Percentiles rank a stretch among this genome's conserved stretches.
Evolutionary conservation across 208 protist species (phyloP).

Genomic region (Acanthamoeba royreba): DNA sequence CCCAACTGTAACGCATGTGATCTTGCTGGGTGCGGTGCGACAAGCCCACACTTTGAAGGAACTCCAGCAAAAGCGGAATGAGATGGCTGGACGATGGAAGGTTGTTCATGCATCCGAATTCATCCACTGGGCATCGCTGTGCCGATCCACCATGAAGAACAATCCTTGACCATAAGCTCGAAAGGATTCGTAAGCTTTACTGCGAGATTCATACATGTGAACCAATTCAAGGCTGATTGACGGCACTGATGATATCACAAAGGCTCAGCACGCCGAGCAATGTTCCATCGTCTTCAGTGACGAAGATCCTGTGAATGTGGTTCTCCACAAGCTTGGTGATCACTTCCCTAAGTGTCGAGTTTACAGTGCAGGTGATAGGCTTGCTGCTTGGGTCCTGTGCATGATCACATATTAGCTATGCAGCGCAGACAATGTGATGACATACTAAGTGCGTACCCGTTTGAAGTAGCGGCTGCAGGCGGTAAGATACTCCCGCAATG

Average conservation of each 20-base stretch:
- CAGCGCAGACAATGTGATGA: background rate
- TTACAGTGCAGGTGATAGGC: background rate
- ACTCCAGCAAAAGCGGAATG: no score
- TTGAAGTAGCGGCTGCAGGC: constrained; percentile 16
- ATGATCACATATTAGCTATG: background rate
- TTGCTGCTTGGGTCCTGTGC: background rate
- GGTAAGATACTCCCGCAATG: background rate
- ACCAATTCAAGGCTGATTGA: no score
- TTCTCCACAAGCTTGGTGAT: background rate
- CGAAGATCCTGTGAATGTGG: background rate
- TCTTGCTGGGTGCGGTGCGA: no score
- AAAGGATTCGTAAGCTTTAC: no score
- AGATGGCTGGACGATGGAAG: no score
- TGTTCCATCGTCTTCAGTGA: background rate
- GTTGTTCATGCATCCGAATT: no score
- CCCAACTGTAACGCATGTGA: no score
- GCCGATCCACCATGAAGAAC: no score
- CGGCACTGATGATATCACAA: constrained; percentile 13
- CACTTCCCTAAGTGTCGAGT: background rate
- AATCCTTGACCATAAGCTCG: no score
- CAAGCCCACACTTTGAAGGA: no score
- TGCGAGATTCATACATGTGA: no score
- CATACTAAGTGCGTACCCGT: background rate
- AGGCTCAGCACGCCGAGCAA: background rate
- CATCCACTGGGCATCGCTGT: no score